Base-by-base conservation (phyloP, 2,329 filamentous ascomycete genomes). In the Alternaria triticimaculans region DNA sequence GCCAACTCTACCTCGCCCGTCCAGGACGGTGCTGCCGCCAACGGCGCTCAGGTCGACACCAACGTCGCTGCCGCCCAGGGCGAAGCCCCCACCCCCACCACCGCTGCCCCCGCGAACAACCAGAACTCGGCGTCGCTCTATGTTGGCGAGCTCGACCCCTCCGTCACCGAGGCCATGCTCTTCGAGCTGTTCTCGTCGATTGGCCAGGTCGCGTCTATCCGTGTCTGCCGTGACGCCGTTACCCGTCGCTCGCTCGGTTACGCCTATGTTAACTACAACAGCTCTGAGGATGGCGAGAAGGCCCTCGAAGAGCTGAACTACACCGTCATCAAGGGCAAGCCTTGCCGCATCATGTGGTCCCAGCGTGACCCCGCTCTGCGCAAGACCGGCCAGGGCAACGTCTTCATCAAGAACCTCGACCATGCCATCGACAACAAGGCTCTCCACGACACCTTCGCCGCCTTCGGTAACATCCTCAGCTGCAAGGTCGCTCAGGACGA, bases 321-420 rank as follows among this genome's bases (percentile, higher is more conserved):
- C 88, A 99, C 96, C 69, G 87, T 97, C 77, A 98, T 99, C 87
- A 98, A 98, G 89, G 94, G 94, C 77, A 94, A 92, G 80, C 95
- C 96, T 65, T 99, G 96, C 92, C 95, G 96, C 80, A 99, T 99
- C 86, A 99, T 99, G 96, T 99, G 96, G 96, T 99, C 96, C 71
- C 96, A 99, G 89, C 96, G 96, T 83, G 96, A 99, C 84, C 96
- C 96, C 72, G 95, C 95, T 81, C 90, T 99, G 77, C 96, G 96
- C 87, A 99, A 99, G 91, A 99, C 94, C 75, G 96, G 96, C 72
- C 94, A 97, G 85, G 96, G 96, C 82, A 99, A 99, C 81, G 95
- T 99, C 77, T 99, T 99, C 89, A 99, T 99, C 89, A 99, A 99
- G 91, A 99, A 99, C 87, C 88, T 99, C 72, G 96, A 99, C 83